Conservation (phyloP, 2,329 filamentous ascomycete genomes). For the Elsinoe batatas region DNA sequence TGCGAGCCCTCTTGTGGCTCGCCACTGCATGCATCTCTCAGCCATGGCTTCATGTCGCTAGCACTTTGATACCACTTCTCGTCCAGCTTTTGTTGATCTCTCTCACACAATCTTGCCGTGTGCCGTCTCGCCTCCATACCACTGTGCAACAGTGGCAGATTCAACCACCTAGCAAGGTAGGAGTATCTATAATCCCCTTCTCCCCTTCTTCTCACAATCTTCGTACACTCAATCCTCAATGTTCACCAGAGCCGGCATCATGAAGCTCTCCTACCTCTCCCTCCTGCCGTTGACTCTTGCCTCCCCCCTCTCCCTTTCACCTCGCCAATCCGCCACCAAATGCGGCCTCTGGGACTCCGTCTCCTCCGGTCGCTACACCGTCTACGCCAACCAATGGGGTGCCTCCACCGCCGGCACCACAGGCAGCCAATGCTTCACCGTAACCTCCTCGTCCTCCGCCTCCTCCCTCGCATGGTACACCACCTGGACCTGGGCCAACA, state of each 20-base stretch:
- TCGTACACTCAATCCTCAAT: neutral
- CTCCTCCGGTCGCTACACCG: constrained; percentile 14
- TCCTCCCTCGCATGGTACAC: constrained; percentile 10
- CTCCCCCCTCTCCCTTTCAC: constrained; percentile 5
- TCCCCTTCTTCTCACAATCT: neutral
- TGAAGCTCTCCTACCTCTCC: neutral
- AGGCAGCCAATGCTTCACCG: constrained; percentile 18
- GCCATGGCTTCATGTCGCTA: too few relatives aligned
- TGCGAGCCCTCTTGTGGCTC: too few relatives aligned
- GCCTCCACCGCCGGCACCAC: constrained; percentile 12
- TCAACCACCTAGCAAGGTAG: too few relatives aligned
- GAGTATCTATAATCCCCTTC: too few relatives aligned
- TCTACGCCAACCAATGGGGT: constrained; percentile 20
- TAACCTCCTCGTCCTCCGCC: neutral
- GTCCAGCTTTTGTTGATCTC: too few relatives aligned
- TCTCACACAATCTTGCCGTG: too few relatives aligned
- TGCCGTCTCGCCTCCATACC: too few relatives aligned
- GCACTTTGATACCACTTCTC: too few relatives aligned
- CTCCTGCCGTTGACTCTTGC: neutral
- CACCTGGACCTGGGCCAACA: constrained; percentile 14
- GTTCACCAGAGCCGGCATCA: neutral
- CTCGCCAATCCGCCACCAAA: neutral
- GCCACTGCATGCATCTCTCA: too few relatives aligned
- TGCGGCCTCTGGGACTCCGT: constrained; percentile 5
- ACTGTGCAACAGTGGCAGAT: too few relatives aligned